phyloP scores from a whole-genome alignment of 129 eudicot genomes.

The Chrysanthemum makinoi region DNA sequence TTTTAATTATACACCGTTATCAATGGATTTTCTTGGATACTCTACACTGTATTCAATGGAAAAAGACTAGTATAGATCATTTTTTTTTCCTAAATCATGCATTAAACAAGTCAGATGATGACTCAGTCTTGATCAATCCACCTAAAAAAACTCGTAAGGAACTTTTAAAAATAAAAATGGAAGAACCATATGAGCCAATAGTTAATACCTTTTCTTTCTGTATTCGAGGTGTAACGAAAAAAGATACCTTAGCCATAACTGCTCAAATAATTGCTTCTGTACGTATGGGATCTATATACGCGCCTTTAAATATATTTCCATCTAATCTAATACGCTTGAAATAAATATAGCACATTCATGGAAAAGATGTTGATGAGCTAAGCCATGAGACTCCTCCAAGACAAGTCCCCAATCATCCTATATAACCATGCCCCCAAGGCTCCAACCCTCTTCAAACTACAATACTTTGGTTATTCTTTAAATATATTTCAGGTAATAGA shows the following conservation, averaged over 20 bases:
- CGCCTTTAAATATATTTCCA: background rate
- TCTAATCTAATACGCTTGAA: background rate
- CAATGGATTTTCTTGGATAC: too few relatives aligned
- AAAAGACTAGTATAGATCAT: too few relatives aligned
- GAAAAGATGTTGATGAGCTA: slow-evolving; percentile 14
- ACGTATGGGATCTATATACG: background rate
- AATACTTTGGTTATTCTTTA: background rate
- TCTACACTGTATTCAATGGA: too few relatives aligned
- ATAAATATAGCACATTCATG: slow-evolving; percentile 11
- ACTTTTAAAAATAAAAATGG: background rate
- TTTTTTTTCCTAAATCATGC: too few relatives aligned
- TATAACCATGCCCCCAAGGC: slow-evolving; percentile 14
- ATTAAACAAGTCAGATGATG: too few relatives aligned
- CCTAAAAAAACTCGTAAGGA: background rate
- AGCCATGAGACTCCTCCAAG: slow-evolving; percentile 8
- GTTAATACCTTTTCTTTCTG: background rate
- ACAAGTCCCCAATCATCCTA: slow-evolving; percentile 14
- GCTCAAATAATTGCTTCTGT: background rate
- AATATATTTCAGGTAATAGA: too few relatives aligned
- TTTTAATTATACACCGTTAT: too few relatives aligned
- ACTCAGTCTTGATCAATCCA: too few relatives aligned
- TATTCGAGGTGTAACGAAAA: slow-evolving; percentile 7
- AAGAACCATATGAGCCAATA: background rate
- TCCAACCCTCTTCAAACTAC: background rate
- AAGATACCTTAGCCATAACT: background rate